These are phyloP conservation scores for Tetracladium marchalianum DNA, from an alignment of 495 filamentous ascomycete genomes.

Conservation along the genomic window DNA sequence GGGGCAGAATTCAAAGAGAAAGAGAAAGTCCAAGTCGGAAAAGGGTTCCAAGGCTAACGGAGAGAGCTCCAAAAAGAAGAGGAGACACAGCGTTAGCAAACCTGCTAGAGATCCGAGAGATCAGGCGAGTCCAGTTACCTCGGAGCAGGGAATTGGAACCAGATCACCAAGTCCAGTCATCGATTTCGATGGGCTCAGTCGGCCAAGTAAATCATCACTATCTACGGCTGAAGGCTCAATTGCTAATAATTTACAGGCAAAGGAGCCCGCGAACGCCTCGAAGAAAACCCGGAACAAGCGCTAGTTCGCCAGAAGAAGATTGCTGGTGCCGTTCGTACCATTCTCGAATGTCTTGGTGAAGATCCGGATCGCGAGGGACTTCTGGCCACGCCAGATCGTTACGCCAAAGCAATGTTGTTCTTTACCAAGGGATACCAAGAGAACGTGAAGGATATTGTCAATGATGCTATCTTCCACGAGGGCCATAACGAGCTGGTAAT, in stretches of 20 bases:
- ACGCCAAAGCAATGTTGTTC: conserved; percentile 94
- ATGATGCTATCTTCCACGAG: conserved; percentile 92
- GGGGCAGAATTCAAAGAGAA: conserved; percentile 18
- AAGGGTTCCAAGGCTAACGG: conserved; percentile 10
- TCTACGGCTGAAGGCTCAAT: background rate
- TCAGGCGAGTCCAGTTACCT: conserved; percentile 39
- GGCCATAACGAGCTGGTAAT: conserved; percentile 96
- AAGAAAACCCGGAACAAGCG: conserved; percentile 67
- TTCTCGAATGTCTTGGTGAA: conserved; percentile 93
- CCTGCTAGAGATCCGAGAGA: conserved; percentile 68
- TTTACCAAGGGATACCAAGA: conserved; percentile 99
- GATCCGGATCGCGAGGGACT: conserved; percentile 89
- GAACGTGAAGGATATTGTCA: conserved; percentile 87
- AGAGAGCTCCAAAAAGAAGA: conserved; percentile 16
- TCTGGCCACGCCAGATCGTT: conserved; percentile 75
- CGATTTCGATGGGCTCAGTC: conserved; percentile 66
- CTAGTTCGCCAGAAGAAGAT: conserved; percentile 64
- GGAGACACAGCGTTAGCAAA: conserved; percentile 48
- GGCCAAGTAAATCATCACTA: conserved; percentile 43
- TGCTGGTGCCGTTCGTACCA: conserved; percentile 75
- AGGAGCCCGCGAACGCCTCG: conserved; percentile 71
- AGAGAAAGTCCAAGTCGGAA: conserved; percentile 10
- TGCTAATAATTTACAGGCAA: conserved; percentile 39
- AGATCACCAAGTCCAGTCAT: conserved; percentile 53
- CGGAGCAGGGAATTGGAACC: conserved; percentile 23